phyloP scores from a whole-genome alignment of 192 early-diverging fungal species.

The Globomyces pollinis-pini region DNA sequence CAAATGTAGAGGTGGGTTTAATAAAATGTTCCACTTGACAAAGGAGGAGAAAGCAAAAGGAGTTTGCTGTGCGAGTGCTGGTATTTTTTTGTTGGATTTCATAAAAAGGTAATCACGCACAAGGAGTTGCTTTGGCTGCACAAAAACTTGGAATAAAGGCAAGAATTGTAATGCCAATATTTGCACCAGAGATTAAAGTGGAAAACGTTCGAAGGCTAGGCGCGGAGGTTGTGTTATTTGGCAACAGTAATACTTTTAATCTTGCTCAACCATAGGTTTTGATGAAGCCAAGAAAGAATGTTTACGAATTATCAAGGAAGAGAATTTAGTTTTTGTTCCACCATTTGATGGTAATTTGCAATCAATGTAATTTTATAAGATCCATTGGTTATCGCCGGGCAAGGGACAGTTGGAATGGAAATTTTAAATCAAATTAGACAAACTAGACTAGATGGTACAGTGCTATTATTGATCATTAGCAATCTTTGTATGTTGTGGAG shows the following conservation, averaged over 20 bases:
- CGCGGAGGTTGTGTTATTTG: constrained; percentile 34
- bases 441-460: constrained; percentile 30
- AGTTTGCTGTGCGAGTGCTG: constrained; percentile 31
- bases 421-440: constrained; percentile 37
- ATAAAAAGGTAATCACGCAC: constrained; percentile 18
- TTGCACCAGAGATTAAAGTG: constrained; percentile 47
- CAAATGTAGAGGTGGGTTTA: constrained; percentile 45
- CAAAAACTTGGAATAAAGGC: constrained; percentile 39
- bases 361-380: too few species aligned
- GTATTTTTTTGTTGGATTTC: neutral
- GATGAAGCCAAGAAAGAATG: constrained; percentile 46
- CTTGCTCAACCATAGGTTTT: too few species aligned
- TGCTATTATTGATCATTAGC: too few species aligned
- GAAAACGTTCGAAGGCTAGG: constrained; percentile 40
- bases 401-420: constrained; percentile 47
- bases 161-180: constrained; percentile 42
- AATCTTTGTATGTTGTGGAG: constrained; percentile 44
- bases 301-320: constrained; percentile 21
- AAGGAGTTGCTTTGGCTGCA: constrained; percentile 47
- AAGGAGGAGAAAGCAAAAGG: constrained; percentile 29
- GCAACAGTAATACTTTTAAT: too few species aligned
- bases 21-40: constrained; percentile 36
- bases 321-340: constrained; percentile 27
- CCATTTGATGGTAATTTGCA: too few species aligned
- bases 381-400: constrained; percentile 43